These are phyloP conservation scores for Hypoxylon sp. DNA, from an alignment of 2,329 filamentous ascomycete genomes.

Conservation along the genomic window DNA sequence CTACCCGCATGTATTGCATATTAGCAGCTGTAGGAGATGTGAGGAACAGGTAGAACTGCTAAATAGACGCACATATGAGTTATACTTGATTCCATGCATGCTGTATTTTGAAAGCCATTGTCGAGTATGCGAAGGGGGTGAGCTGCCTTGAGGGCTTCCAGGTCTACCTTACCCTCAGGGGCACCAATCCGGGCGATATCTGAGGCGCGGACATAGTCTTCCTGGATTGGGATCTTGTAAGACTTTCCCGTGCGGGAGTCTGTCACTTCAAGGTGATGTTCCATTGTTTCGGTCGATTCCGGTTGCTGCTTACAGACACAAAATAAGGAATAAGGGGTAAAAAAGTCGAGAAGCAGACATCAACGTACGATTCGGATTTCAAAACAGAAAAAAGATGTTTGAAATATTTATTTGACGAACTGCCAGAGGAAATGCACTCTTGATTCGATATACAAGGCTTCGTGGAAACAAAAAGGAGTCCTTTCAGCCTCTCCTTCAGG, in stretches of 20 bases:
- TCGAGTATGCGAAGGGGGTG: slow-evolving; percentile 36
- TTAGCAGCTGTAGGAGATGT: neutral
- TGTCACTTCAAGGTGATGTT: slow-evolving; percentile 35
- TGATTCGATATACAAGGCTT: neutral
- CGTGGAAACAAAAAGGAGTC: neutral
- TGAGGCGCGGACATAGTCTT: slow-evolving; percentile 35
- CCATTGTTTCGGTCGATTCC: slow-evolving; percentile 26
- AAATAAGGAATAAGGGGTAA: neutral
- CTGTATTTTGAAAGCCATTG: slow-evolving; percentile 39
- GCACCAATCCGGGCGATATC: slow-evolving; percentile 37
- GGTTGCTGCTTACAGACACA: neutral
- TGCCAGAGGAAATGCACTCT: slow-evolving; percentile 18
- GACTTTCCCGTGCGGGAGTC: slow-evolving; percentile 41
- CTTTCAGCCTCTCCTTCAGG: slow-evolving; percentile 10
- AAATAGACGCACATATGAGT: slow-evolving; percentile 37
- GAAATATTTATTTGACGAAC: slow-evolving; percentile 16
- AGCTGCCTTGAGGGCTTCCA: slow-evolving; percentile 14
- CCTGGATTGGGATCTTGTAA: slow-evolving; percentile 38
- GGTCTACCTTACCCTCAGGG: slow-evolving; percentile 17
- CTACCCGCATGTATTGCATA: slow-evolving; percentile 16
- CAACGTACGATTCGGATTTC: slow-evolving; percentile 14
- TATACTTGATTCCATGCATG: slow-evolving; percentile 42
- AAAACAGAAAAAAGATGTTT: slow-evolving; percentile 1
- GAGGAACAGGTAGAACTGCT: neutral
- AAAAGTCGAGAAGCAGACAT: neutral